A percentile compares a stretch with the other conserved stretches of the same genome.
Conservation (phyloP, 345 rosid genomes). For the Populus ilicifolia region DNA sequence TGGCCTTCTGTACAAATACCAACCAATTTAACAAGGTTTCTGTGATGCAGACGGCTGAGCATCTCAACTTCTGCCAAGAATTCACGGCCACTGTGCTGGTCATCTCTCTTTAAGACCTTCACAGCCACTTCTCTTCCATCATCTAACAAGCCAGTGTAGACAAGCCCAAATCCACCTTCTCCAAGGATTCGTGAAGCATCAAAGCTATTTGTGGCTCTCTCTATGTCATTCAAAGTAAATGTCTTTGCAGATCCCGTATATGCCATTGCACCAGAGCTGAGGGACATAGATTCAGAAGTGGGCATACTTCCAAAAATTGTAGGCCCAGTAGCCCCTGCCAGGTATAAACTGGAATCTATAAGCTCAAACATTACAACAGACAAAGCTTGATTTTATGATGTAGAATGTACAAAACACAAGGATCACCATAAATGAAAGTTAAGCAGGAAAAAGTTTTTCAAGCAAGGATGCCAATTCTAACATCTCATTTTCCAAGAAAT, state of each 20-base stretch:
- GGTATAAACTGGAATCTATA: conserved; percentile 4
- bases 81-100: conserved; percentile 55
- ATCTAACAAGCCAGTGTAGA: conserved; percentile 49
- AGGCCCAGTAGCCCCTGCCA: conserved; percentile 32
- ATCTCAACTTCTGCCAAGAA: conserved; percentile 78
- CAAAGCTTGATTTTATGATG: background rate
- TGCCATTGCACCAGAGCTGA: conserved; percentile 37
- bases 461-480: background rate
- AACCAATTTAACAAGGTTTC: conserved; percentile 60
- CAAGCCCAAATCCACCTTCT: conserved; percentile 76
- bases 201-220: conserved; percentile 50
- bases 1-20: conserved; percentile 55
- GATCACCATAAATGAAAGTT: background rate
- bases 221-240: conserved; percentile 42
- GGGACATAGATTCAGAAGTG: conserved; percentile 35
- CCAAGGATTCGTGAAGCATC: conserved; percentile 51
- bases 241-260: conserved; percentile 53
- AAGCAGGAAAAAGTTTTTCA: background rate
- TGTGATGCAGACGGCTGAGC: conserved; percentile 76
- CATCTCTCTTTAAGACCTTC: conserved; percentile 65
- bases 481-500: background rate
- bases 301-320: conserved; percentile 23
- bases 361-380: conserved; percentile 1
- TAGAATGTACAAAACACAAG: background rate
- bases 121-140: conserved; percentile 64